These are phyloP conservation scores for Bipolaris bicolor DNA, from an alignment of 2,329 filamentous ascomycete genomes.

Conservation along the genomic window DNA sequence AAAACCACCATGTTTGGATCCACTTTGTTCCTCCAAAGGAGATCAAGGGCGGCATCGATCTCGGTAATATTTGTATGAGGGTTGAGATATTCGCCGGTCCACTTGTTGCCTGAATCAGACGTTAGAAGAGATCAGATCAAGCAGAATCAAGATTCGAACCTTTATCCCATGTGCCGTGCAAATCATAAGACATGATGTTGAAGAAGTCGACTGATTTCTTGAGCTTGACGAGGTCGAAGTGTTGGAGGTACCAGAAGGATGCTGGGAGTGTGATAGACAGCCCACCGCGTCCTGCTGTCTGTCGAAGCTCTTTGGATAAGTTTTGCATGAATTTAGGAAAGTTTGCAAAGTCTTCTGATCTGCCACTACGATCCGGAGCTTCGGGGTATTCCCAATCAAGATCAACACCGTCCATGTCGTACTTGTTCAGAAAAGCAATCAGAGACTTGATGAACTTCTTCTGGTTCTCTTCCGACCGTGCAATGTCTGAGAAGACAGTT, in stretches of 20 bases:
- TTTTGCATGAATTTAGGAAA: background rate
- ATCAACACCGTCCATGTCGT: slow-evolving; percentile 54
- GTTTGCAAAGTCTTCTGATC: slow-evolving; percentile 33
- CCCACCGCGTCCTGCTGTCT: background rate
- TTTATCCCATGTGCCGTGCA: slow-evolving; percentile 51
- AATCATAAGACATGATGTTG: slow-evolving; percentile 56
- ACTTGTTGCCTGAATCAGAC: slow-evolving; percentile 45
- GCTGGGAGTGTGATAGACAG: slow-evolving; percentile 27
- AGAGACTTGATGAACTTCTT: slow-evolving; percentile 46
- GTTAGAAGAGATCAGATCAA: background rate
- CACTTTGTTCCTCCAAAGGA: slow-evolving; percentile 56
- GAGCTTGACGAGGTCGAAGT: slow-evolving; percentile 29
- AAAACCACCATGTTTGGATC: slow-evolving; percentile 50
- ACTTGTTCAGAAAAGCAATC: slow-evolving; percentile 47
- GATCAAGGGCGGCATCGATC: slow-evolving; percentile 49
- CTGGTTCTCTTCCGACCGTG: slow-evolving; percentile 19
- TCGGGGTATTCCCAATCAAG: slow-evolving; percentile 50
- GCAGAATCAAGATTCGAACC: background rate
- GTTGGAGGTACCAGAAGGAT: slow-evolving; percentile 33
- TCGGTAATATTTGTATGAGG: slow-evolving; percentile 57
- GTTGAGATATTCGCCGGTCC: slow-evolving; percentile 36
- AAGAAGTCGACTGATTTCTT: slow-evolving; percentile 45
- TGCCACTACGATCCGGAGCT: slow-evolving; percentile 46
- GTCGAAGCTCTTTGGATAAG: background rate
- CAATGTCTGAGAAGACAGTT: slow-evolving; percentile 38